Base-by-base conservation (phyloP, 345 rosid species). In the Toxicodendron radicans region DNA sequence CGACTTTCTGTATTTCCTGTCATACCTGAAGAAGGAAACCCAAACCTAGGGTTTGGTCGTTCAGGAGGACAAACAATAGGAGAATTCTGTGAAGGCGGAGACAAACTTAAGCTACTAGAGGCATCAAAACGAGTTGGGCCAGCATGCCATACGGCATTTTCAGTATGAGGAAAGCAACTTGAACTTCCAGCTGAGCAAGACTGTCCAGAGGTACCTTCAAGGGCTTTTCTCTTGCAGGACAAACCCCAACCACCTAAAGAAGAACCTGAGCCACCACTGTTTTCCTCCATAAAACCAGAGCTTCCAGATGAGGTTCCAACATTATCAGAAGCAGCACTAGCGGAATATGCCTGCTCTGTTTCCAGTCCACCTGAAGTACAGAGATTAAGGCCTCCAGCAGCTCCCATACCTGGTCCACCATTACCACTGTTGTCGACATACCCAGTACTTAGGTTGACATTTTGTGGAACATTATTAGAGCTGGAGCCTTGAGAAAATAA, bases 221-320 rank as follows among this genome's bases (percentile, higher is more conserved):
- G 88, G 64, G 95, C 89, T 84, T 84, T 94, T 85, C 98, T 88
- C 82, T 94, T 92, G 93, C 97, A 88, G 43, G 98, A 92, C 62
- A 79, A 79, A 66, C 93, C 91, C 95, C 95, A 89, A 78, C 83
- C 75, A 65, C 87, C 89, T 66, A 87, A 64, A 43, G 97, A 80
- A 63, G 92, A 81, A 60, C 85, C 82, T 3, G 90, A 78, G 66
- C 92, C 89, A 59, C 85, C 84, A 66, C 73, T 77, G 54, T 81
- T 82, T 66, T 88, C 93, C 58, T 89, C 97, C 49, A 83, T 72
- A 64, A 79, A 85, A 69, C 79, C 82, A 64, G 92, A 79, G 87
- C 82, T 84, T 75, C 91, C 89, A 61, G 89, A 84, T 75, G 91
- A 85, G 79, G 80, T 81, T 52, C 85, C 89, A 59, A 74, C 79